Conservation (phyloP, 257 asterid genomes). For the Gynochthodes officinalis region DNA sequence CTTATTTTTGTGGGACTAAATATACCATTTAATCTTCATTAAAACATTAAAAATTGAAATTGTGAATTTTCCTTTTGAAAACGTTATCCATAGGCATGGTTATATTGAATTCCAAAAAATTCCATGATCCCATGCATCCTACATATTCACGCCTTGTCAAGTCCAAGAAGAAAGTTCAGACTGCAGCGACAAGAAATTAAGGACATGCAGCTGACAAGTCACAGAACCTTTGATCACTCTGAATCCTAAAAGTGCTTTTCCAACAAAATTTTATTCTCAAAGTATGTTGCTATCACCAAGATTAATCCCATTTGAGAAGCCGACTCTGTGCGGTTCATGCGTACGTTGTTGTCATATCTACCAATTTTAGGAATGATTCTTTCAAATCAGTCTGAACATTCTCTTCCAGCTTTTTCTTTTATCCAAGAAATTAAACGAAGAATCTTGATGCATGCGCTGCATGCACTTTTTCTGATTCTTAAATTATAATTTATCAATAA, state of each 20-base stretch:
- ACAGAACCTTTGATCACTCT: not conserved
- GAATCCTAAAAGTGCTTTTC: not conserved
- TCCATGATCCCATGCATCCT: not conserved
- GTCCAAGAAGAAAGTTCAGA: not conserved
- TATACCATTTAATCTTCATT: too few relatives aligned
- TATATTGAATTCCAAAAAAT: not conserved
- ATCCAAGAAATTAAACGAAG: conserved; percentile 2
- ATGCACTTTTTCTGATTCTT: not conserved
- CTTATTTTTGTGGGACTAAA: too few relatives aligned
- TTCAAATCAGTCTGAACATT: not conserved
- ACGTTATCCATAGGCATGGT: too few relatives aligned
- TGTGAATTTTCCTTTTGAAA: too few relatives aligned
- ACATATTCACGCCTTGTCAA: not conserved
- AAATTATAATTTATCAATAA: not conserved
- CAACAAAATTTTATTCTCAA: not conserved
- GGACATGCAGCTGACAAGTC: not conserved
- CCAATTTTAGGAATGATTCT: not conserved
- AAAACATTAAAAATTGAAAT: too few relatives aligned
- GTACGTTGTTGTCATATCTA: not conserved
- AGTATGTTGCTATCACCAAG: not conserved
- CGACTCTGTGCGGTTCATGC: not conserved
- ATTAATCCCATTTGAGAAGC: not conserved
- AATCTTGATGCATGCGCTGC: conserved; percentile 1
- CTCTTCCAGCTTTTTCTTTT: not conserved
- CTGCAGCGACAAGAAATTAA: not conserved